phyloP scores from a whole-genome alignment of 495 filamentous ascomycete species.

The Xylaria telfairii region DNA sequence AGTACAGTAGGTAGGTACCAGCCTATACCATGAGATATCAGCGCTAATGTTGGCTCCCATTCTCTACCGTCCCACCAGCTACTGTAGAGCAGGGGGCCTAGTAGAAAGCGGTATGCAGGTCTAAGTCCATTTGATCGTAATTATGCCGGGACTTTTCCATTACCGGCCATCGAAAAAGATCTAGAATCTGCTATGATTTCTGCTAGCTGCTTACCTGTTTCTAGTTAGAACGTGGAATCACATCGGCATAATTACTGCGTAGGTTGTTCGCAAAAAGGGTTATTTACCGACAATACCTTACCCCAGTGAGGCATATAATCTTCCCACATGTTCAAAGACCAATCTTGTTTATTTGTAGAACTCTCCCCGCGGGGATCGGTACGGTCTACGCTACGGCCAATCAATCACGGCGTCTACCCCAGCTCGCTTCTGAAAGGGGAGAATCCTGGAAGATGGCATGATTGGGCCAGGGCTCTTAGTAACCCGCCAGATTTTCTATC shows the following conservation, averaged over 20 bases:
- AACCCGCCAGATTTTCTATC: neutral
- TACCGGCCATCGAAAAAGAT: neutral
- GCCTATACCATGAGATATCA: too few relatives aligned
- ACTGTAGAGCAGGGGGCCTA: neutral
- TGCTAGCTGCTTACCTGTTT: neutral
- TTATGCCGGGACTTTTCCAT: neutral
- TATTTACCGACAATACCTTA: neutral
- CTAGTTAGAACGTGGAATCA: neutral
- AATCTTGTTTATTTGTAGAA: neutral
- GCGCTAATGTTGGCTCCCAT: neutral
- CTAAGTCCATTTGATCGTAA: neutral
- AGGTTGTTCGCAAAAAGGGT: neutral
- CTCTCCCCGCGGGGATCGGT: neutral
- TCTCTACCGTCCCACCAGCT: neutral
- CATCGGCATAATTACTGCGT: neutral
- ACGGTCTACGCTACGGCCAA: neutral
- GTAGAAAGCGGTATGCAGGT: neutral
- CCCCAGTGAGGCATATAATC: neutral
- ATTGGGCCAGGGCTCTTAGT: neutral
- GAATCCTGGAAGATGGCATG: neutral
- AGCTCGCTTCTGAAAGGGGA: conserved; percentile 1
- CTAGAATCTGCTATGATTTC: neutral
- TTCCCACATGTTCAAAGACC: neutral
- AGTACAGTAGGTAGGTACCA: too few relatives aligned
- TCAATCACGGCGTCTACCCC: neutral